Base-by-base conservation (phyloP, 495 filamentous ascomycete species). In the Pseudevernia furfuracea region DNA sequence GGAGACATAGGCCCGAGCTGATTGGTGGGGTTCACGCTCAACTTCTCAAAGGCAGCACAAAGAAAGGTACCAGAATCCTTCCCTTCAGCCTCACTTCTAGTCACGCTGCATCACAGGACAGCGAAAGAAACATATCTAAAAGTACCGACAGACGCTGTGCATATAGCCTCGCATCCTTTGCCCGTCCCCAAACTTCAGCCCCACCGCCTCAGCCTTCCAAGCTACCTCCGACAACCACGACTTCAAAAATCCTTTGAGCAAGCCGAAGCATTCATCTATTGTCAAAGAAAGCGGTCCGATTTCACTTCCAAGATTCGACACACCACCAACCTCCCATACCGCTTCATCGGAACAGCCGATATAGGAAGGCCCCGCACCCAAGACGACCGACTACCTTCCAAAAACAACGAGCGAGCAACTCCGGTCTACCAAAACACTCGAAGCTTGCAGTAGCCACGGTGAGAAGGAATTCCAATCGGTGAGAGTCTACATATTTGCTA, bases 11-110 rank as follows among this genome's bases (percentile, higher is more conserved):
- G 39, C 21, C 38, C 23, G 3, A 43, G 23, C n/a, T 58, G 61
- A 63, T 58, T 58, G 61, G 61, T 58, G 61, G 61, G 61, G 61
- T 57, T 57, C 39, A 57, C 52, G 38, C 28, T 46, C n/a, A n/a
- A n/a, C n/a, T n/a, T n/a, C n/a, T n/a, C n/a, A 11, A 56, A 43
- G 23, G 52, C 41, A 58, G 37, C 28, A 63, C 61, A 57, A 63
- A 63, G 39, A 63, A 32, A 60, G 58, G 58, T 60, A 60, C 39
- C 38, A 46, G 52, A 34, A 55, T 55, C 52, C 52, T 34, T 55
- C 52, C 52, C 8, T 56, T 48, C 49, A 14, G 28, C 53, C 56
- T 43, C 30, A 58, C 61, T 44, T 43, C 12, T 48, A 19, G 23
- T 15, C 41, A 38, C 55, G 39, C 30, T 36, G 49, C 49, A 39